Evolutionary conservation across 2,329 filamentous ascomycete genomes (phyloP), one percentile per base, ranked within the genome.

Genomic region (Aspergillus phoenicis): DNA sequence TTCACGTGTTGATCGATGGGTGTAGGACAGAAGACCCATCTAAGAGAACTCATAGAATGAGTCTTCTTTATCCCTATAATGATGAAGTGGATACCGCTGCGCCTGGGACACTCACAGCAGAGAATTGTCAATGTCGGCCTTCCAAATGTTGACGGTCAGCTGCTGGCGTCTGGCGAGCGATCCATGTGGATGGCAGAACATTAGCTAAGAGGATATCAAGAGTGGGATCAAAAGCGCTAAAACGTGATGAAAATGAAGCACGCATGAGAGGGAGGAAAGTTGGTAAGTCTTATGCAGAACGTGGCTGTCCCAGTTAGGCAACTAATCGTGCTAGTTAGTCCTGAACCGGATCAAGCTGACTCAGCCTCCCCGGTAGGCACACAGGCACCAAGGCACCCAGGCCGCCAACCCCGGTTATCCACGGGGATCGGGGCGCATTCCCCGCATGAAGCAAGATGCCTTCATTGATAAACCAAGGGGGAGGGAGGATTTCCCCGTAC

Each of bases 401-500:
- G 26, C 49, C 17, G 24, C 17, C 24, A 30, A 33, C 39, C 26
- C 39, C 53, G 53, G 53, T 56, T 56, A 56, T 56, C 28, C 53
- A 33, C 53, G 53, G 52, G 52, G 52, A 8, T 55, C 38, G 52
- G 53, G 52, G 36, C 26, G 43, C 53, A 56, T 56, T 56, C 53
- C 53, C 53, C 53, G 53, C 53, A 56, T 56, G 53, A 56, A 36
- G 39, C 22, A 43, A 45, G 38, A 38, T 11, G 68, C 68, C 57
- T 13, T 60, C 51, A 49, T 30, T 38, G 47, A 51, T 51, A 51
- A 51, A 51, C 47, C 47, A 15, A 51, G 47, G 47, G 47, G 47
- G 47, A 10, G 45, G 39, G 17, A 3, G 7, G 2, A 8, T 8
- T 20, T 24, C n/a, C 47, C 47, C 33, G 33, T 36, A 36, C 33